phyloP scores from a whole-genome alignment of 208 protist genomes.

The Acanthamoeba healyi region DNA sequence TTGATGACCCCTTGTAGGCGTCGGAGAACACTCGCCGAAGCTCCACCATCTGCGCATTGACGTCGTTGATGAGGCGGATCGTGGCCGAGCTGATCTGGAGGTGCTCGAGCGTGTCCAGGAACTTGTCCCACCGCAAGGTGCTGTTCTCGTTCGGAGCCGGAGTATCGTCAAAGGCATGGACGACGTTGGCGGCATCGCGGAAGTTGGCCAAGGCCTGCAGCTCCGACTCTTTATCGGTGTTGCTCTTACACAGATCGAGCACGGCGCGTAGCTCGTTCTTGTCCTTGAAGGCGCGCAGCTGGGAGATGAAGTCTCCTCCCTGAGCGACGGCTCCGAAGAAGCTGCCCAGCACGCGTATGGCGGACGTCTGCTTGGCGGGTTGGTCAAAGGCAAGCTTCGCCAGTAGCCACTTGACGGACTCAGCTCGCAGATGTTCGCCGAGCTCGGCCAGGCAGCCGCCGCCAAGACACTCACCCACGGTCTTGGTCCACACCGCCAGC shows the following conservation, averaged over 20 bases:
- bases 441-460: not conserved
- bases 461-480: not conserved
- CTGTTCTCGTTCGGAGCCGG: not conserved
- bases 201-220: constrained; percentile 57
- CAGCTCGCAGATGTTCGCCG: not conserved
- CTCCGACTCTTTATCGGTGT: constrained; percentile 64
- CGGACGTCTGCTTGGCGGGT: not conserved
- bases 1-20: constrained; percentile 34
- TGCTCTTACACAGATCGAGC: constrained; percentile 65
- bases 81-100: not conserved
- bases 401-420: not conserved
- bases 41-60: constrained; percentile 62
- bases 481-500: not conserved
- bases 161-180: constrained; percentile 1
- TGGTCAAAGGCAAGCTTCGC: not conserved
- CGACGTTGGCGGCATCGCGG: constrained; percentile 35
- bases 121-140: constrained; percentile 17
- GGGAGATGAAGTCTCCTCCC: not conserved
- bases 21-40: constrained; percentile 7
- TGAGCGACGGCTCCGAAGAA: constrained; percentile 16
- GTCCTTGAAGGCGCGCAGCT: constrained; percentile 29
- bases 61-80: not conserved
- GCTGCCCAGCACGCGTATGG: not conserved
- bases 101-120: not conserved
- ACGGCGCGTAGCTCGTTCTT: constrained; percentile 52